phyloP scores from a whole-genome alignment of 345 rosid species.

The Physaria fendleri region DNA sequence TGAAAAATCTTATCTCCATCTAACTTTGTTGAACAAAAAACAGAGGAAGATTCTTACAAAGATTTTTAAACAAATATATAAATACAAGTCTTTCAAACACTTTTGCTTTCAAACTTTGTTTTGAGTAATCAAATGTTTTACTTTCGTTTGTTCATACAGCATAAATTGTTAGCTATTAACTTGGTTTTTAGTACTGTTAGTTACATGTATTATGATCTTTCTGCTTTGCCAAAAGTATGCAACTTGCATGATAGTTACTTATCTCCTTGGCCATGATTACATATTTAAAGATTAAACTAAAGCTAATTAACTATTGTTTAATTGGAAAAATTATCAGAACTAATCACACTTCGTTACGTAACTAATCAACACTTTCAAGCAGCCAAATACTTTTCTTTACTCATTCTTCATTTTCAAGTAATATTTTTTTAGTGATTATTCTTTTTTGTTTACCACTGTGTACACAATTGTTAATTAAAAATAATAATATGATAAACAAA shows the following conservation, averaged over 20 bases:
- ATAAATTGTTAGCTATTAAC: not conserved
- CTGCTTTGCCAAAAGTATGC: not conserved
- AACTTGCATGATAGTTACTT: constrained; percentile 6
- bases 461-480: too few species aligned
- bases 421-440: too few species aligned
- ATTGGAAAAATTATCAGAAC: not conserved
- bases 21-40: not conserved
- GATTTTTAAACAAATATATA: not conserved
- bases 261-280: not conserved
- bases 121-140: not conserved
- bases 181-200: not conserved
- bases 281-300: not conserved
- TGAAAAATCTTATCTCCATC: constrained; percentile 12
- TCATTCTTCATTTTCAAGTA: constrained; percentile 1
- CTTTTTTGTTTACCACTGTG: too few species aligned
- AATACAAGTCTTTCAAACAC: not conserved
- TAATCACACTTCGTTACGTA: not conserved
- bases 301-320: not conserved
- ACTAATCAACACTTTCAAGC: constrained; percentile 10
- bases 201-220: too few species aligned
- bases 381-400: constrained; percentile 10
- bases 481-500: too few species aligned
- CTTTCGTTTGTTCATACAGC: not conserved
- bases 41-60: not conserved
- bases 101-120: not conserved